Evolutionary conservation across 208 protist genomes (phyloP), one percentile per base, ranked within the genome.

Genomic region (Crithidia thermophila): DNA sequence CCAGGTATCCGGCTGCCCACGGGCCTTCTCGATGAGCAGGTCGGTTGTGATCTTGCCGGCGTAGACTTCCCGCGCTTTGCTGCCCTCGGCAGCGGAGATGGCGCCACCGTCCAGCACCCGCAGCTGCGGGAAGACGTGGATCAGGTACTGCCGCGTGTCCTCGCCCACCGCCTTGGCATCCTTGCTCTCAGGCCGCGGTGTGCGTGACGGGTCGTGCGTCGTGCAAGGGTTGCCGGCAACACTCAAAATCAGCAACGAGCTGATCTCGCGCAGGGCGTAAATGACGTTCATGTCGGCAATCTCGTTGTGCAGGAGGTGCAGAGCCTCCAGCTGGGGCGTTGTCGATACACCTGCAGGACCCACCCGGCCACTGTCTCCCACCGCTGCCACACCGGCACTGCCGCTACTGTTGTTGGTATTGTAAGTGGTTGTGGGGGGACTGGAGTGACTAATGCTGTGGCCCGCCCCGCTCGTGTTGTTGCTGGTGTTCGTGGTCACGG

Each of bases 61-160:
- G 71, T 94, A 94, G 27, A 73, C 66, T 18, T 90, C 85, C 18
- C 75, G 70, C 34, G 93, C 88, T 3, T 67, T 74, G 55, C 84
- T 79, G 21, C 64, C 68, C 49, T 96, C 89, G 2, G 51, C 46
- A 2, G 74, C 72, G 0, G 80, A 71, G 40, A 97, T 90, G 47
- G 87, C 56, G 21, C 85, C 51, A 5, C 88, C 85, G 77, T 96
- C 85, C 5, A 97, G 75, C 60, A 98, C 92, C 81, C 98, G 98
- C 43, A 99, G 80, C 60, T 84, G 86, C 5, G 84, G 85, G 25
- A 99, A 82, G 58, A 94, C 84, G 72, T 94, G 98, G n/a, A 99
- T 74, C 60, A 92, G 37, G 77, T 94, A 98, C 31, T 75, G 61
- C 5, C 96, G 81, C 61, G 89, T 93, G 36, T 91, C 82, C 4